phyloP scores from a whole-genome alignment of 768 basidiomycete genomes.

The Obba rivulosa region DNA sequence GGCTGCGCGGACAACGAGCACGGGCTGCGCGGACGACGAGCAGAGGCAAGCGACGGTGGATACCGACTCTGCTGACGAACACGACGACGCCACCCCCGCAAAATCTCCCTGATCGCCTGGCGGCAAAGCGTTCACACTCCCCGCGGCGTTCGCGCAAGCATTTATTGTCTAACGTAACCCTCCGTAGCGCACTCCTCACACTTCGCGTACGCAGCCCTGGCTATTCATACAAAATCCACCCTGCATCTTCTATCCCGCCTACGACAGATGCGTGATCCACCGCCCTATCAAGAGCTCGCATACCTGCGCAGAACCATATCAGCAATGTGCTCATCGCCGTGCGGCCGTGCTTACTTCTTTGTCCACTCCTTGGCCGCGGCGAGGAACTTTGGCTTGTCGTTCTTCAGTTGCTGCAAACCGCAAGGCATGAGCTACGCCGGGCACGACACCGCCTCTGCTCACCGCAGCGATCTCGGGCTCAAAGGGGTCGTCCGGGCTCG shows the following conservation, averaged over 20 bases:
- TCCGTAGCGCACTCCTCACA: too few relatives aligned
- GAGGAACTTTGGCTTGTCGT: slow-evolving; percentile 68
- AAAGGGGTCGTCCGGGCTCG: slow-evolving; percentile 83
- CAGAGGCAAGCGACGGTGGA: background rate
- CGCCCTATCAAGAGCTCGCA: background rate
- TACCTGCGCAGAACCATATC: background rate
- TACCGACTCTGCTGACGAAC: too few relatives aligned
- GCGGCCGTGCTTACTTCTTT: slow-evolving; percentile 54
- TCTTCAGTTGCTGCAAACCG: slow-evolving; percentile 58
- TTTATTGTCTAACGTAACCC: too few relatives aligned
- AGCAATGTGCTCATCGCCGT: too few relatives aligned
- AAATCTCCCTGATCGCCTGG: too few relatives aligned
- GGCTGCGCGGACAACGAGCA: background rate
- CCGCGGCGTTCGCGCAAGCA: too few relatives aligned
- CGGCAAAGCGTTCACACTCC: too few relatives aligned
- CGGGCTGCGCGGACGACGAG: background rate
- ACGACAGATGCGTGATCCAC: too few relatives aligned
- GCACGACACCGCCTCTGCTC: slow-evolving; percentile 20
- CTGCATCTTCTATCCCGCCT: too few relatives aligned
- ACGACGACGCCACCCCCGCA: too few relatives aligned
- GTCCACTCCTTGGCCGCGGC: slow-evolving; percentile 79
- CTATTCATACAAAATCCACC: background rate
- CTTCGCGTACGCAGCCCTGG: background rate
- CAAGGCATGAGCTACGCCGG: background rate
- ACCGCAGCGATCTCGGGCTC: slow-evolving; percentile 85